Evolutionary conservation across 768 basidiomycete species (phyloP).

Genomic region (Agrocybe chaxingu): DNA sequence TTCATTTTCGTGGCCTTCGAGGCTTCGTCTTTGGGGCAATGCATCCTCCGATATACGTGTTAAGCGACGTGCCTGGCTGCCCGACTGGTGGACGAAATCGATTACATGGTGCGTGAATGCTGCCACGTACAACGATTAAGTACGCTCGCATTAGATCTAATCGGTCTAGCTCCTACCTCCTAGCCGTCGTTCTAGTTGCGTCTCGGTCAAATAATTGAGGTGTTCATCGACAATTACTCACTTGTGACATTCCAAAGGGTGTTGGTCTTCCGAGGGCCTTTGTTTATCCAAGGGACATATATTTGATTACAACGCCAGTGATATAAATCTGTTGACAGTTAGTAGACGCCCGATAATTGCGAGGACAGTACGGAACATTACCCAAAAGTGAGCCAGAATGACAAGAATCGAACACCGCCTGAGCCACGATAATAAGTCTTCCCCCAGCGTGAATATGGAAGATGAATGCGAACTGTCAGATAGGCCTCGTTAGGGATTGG

Average conservation of each 20-base stretch:
- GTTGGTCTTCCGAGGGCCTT: conserved; percentile 34
- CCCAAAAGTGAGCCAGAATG: conserved; percentile 40
- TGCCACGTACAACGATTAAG: too few relatives aligned
- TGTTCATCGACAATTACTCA: conserved; percentile 8
- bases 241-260: conserved; percentile 29
- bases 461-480: conserved; percentile 27
- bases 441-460: background rate
- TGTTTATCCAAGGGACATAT: conserved; percentile 45
- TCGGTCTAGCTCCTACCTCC: conserved; percentile 8
- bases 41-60: too few relatives aligned
- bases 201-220: background rate
- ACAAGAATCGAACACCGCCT: conserved; percentile 36
- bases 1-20: too few relatives aligned
- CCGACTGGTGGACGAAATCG: too few relatives aligned
- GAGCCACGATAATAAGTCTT: background rate
- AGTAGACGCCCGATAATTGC: background rate
- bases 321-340: conserved; percentile 31
- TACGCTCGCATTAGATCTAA: background rate
- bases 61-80: too few relatives aligned
- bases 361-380: conserved; percentile 8
- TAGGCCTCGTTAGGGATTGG: conserved; percentile 32
- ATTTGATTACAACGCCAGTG: conserved; percentile 43
- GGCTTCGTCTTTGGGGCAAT: too few relatives aligned
- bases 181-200: conserved; percentile 6
- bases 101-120: too few relatives aligned